A percentile compares a stretch with the other conserved stretches of the same genome.
Conservation (phyloP, 2,329 filamentous ascomycete species). For the Lomentospora prolificans region DNA sequence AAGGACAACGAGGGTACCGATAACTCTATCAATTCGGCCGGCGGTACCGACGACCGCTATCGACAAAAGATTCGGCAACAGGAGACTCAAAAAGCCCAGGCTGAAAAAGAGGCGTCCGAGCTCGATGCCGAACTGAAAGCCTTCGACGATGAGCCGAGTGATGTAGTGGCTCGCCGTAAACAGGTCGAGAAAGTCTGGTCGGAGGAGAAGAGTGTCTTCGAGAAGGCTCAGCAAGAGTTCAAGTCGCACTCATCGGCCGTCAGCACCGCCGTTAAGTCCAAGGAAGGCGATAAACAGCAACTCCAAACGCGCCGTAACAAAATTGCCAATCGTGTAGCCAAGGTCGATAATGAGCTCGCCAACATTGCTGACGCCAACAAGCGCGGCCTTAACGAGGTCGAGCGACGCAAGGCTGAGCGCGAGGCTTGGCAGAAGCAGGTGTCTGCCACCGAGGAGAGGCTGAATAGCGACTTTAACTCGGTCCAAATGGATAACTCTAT, state of each 20-base stretch:
- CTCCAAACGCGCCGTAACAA: slow-evolving; percentile 63
- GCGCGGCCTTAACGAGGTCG: slow-evolving; percentile 54
- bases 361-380: slow-evolving; percentile 61
- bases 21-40: slow-evolving; percentile 55
- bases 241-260: slow-evolving; percentile 50
- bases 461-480: slow-evolving; percentile 27
- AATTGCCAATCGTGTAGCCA: slow-evolving; percentile 59
- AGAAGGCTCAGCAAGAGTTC: slow-evolving; percentile 43
- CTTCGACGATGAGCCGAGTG: slow-evolving; percentile 53
- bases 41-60: slow-evolving; percentile 66
- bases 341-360: slow-evolving; percentile 63
- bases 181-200: slow-evolving; percentile 42
- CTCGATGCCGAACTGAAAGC: slow-evolving; percentile 48
- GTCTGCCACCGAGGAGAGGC: slow-evolving; percentile 32
- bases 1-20: slow-evolving; percentile 66
- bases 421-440: slow-evolving; percentile 36
- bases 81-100: slow-evolving; percentile 61
- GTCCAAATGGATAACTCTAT: slow-evolving; percentile 24
- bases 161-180: slow-evolving; percentile 48
- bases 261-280: slow-evolving; percentile 51
- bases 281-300: slow-evolving; percentile 54
- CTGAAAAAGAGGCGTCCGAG: slow-evolving; percentile 44
- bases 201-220: slow-evolving; percentile 49
- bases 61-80: slow-evolving; percentile 68
- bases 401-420: slow-evolving; percentile 44